Base-by-base conservation (phyloP, 345 rosid genomes). In the Sonneratia caseolaris region DNA sequence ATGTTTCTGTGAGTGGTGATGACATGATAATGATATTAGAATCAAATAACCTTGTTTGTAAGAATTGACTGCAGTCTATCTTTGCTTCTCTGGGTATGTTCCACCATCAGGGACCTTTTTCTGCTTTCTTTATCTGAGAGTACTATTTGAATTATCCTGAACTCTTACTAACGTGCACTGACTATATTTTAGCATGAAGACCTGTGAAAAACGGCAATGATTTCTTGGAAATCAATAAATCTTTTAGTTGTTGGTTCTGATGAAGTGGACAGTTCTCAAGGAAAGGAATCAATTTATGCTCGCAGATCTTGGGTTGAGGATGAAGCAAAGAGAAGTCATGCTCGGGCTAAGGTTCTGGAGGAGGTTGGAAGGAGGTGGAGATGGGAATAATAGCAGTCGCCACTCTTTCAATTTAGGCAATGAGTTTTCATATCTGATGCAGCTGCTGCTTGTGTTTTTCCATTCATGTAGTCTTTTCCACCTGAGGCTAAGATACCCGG, bases 301-400 rank as follows among this genome's bases (percentile, higher is more conserved):
- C 73, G 83, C 93, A 95, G 97, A 76, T 82, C 91, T 61, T 91
- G 99, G 97, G 85, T 95, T 35, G 97, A 95, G 72, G 97, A 89
- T 80, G 99, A 89, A 74, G 97, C 96, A 36, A 88, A 81, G 85
- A 91, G 85, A 86, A 91, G 88, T 82, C 89, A 91, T 76, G 92
- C 89, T 11, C 85, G 97, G 62, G 89, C 92, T 18, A 89, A 90
- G 74, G 85, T 91, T 76, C 93, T 94, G 1, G 88, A 88, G 82
- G 97, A 88, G 76, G 89, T 86, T 1, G 90, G 91, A 49, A 82
- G 87, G 76, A 84, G 99, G 79, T 91, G 99, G 99, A 87, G 79
- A 81, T 95, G 96, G 85, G 79, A 74, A 55, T 21, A 35, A 14
- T 64, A 57, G 55, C 64, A 47, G 49, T 27, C 35, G 24, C 72